Percentiles rank a stretch among this genome's conserved stretches.
Evolutionary conservation across 2,329 filamentous ascomycete genomes (phyloP).

Genomic region (Bipolaris victoriae): DNA sequence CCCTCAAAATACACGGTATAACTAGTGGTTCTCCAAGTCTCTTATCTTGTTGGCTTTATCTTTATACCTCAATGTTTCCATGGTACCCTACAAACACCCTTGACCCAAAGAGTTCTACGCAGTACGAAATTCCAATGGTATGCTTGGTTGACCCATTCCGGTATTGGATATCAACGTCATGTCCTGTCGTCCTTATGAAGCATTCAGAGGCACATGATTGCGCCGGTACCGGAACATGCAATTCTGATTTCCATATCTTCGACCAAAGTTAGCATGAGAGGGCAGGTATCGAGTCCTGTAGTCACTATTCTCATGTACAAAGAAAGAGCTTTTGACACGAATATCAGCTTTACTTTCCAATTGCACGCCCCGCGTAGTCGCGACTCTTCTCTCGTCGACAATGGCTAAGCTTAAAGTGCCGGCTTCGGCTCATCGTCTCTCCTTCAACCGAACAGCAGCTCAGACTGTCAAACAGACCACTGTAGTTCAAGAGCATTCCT

Average conservation of each 20-base stretch:
- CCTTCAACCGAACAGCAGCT: background rate
- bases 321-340: background rate
- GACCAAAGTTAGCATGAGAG: background rate
- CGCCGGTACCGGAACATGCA: background rate
- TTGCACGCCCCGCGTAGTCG: too few species aligned
- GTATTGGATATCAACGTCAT: background rate
- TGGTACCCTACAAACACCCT: background rate
- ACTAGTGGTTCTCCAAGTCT: background rate
- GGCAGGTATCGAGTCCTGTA: background rate
- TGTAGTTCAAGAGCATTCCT: background rate
- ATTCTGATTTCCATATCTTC: background rate
- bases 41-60: background rate
- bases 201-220: background rate
- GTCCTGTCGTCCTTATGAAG: background rate
- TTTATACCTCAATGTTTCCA: background rate
- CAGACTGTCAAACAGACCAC: background rate
- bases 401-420: background rate
- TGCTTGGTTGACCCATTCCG: background rate
- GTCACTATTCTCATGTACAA: background rate
- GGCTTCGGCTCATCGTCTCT: background rate
- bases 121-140: background rate
- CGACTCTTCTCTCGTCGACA: background rate
- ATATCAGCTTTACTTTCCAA: too few species aligned
- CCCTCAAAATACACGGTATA: background rate
- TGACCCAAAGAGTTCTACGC: background rate